Conservation (phyloP, 768 basidiomycete genomes). For the Serpula lacrymans region DNA sequence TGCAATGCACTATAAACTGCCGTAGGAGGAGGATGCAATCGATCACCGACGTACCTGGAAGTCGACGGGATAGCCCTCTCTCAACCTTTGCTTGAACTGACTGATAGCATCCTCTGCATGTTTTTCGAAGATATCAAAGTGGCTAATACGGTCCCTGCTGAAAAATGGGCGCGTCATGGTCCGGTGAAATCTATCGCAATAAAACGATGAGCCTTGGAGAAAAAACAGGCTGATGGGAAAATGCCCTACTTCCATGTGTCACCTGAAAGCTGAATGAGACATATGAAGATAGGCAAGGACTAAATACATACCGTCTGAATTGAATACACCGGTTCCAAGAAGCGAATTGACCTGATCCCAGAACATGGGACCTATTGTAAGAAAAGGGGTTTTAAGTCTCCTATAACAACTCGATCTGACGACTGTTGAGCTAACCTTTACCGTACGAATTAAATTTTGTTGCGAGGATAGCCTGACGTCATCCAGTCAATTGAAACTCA, state of each 20-base stretch:
- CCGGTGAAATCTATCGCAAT: constrained; percentile 35
- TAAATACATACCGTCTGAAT: constrained; percentile 32
- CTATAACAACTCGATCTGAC: background rate
- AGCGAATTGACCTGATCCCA: constrained; percentile 22
- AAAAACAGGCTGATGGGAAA: background rate
- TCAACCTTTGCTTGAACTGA: constrained; percentile 29
- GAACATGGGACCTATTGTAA: constrained; percentile 19
- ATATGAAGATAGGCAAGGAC: background rate
- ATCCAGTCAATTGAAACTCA: background rate
- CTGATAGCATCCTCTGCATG: constrained; percentile 30
- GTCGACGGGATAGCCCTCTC: constrained; percentile 37
- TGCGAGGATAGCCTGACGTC: constrained; percentile 31
- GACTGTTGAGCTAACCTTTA: constrained; percentile 28
- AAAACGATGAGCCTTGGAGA: no score
- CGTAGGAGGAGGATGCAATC: constrained; percentile 7
- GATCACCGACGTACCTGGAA: constrained; percentile 28
- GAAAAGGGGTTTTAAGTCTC: background rate
- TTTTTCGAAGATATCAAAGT: constrained; percentile 39
- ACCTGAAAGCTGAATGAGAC: constrained; percentile 9
- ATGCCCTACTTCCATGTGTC: constrained; percentile 36
- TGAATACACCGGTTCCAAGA: constrained; percentile 38
- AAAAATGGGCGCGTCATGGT: constrained; percentile 43
- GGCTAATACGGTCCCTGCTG: constrained; percentile 33
- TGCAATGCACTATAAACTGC: constrained; percentile 5
- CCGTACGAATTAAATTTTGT: constrained; percentile 33